These are phyloP conservation scores for Rhizopus delemar DNA, from an alignment of 371 early-diverging fungal species.

Conservation along the genomic window DNA sequence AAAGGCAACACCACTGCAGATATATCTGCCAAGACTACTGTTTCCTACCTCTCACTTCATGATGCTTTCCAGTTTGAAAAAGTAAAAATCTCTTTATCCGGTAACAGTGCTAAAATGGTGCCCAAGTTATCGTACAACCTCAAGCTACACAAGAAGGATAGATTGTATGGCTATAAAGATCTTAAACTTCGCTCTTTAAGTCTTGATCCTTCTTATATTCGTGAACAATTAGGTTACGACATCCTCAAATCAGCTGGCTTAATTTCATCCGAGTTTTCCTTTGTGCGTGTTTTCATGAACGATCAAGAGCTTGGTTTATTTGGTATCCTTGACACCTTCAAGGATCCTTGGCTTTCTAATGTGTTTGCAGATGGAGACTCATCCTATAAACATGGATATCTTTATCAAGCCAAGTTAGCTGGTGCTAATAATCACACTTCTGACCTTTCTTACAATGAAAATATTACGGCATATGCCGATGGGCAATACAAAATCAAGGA, in stretches of 20 bases:
- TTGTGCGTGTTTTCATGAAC: conserved; percentile 32
- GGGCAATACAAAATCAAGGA: conserved; percentile 29
- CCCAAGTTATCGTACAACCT: conserved; percentile 26
- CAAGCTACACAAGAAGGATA: conserved; percentile 13
- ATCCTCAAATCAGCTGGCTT: conserved; percentile 25
- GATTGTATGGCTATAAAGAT: conserved; percentile 28
- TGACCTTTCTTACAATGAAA: conserved; percentile 14
- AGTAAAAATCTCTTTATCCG: conserved; percentile 20
- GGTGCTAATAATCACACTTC: background rate
- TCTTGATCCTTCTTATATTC: conserved; percentile 37
- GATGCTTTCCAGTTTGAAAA: background rate
- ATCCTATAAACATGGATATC: conserved; percentile 25
- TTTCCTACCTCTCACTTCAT: conserved; percentile 10
- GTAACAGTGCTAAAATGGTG: conserved; percentile 21
- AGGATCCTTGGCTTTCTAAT: conserved; percentile 35
- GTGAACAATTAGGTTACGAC: conserved; percentile 30
- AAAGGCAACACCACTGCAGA: conserved; percentile 4
- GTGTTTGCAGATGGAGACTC: conserved; percentile 35
- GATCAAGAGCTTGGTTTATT: conserved; percentile 36
- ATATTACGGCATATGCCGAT: conserved; percentile 16
- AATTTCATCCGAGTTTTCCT: conserved; percentile 24
- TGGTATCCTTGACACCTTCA: conserved; percentile 31
- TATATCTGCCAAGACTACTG: conserved; percentile 5
- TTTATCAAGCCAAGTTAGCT: conserved; percentile 14
- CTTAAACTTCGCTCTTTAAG: conserved; percentile 33